Evolutionary conservation across 192 early-diverging fungal species (phyloP).

Genomic region (Powellomyces hirtus): DNA sequence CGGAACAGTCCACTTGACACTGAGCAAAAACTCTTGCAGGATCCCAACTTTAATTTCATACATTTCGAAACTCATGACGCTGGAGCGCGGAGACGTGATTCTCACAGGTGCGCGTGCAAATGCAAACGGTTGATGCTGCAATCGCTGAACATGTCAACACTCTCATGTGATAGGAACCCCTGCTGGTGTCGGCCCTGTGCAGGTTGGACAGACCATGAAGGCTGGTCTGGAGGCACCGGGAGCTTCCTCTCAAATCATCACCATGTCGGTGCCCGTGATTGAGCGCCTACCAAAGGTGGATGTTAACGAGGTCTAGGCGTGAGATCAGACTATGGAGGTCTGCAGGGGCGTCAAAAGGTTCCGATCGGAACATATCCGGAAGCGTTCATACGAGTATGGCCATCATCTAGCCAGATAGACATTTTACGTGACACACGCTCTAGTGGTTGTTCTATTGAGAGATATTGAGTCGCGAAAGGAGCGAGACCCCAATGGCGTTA

Average conservation of each 20-base stretch:
- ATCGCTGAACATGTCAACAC: not conserved
- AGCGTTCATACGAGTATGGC: too few relatives aligned
- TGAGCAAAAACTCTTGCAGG: conserved; percentile 30
- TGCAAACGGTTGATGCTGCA: too few relatives aligned
- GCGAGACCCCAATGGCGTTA: not conserved
- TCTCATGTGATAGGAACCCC: conserved; percentile 62
- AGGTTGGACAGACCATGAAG: conserved; percentile 73
- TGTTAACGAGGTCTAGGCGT: not conserved
- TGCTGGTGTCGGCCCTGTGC: conserved; percentile 79
- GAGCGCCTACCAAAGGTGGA: not conserved
- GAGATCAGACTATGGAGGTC: too few relatives aligned
- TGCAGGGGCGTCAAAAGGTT: too few relatives aligned
- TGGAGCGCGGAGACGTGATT: conserved; percentile 87
- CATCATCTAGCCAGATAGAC: too few relatives aligned
- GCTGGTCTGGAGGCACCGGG: conserved; percentile 60
- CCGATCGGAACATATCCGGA: too few relatives aligned
- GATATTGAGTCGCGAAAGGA: not conserved
- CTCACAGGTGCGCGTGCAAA: conserved; percentile 62
- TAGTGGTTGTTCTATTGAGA: conserved; percentile 1
- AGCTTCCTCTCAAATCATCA: not conserved
- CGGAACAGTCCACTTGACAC: not conserved
- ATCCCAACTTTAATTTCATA: conserved; percentile 78
- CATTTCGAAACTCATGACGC: conserved; percentile 81
- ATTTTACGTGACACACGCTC: too few relatives aligned
- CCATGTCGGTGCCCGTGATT: not conserved